Percentiles rank a stretch among this genome's conserved stretches.
phyloP scores from a whole-genome alignment of 1,284 basidiomycete genomes.

The Cutaneotrichosporon curvatum region DNA sequence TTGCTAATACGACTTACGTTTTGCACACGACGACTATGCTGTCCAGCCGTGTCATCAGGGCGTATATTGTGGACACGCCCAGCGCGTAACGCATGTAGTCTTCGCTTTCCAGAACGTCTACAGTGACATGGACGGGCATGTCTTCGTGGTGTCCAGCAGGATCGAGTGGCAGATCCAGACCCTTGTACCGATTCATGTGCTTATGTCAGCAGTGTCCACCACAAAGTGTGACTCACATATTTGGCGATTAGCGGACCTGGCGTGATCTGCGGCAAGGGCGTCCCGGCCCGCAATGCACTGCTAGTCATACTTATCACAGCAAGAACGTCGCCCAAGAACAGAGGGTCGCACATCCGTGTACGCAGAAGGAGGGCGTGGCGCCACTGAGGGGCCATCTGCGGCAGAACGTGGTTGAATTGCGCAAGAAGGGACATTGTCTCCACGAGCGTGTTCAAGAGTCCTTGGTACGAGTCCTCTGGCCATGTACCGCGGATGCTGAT shows the following conservation, averaged over 20 bases:
- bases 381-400: conserved; percentile 51
- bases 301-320: conserved; percentile 60
- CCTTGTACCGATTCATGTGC: conserved; percentile 34
- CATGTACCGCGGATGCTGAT: conserved; percentile 42
- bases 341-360: conserved; percentile 67
- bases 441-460: conserved; percentile 35
- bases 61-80: conserved; percentile 41
- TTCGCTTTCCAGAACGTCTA: conserved; percentile 40
- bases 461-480: conserved; percentile 43
- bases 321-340: conserved; percentile 75
- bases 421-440: conserved; percentile 40
- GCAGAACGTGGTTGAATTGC: conserved; percentile 44
- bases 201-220: conserved; percentile 2
- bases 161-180: conserved; percentile 33
- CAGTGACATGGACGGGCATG: conserved; percentile 38
- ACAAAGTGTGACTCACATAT: conserved; percentile 49
- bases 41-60: conserved; percentile 39
- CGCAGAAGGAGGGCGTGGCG: conserved; percentile 65
- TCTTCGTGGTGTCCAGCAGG: conserved; percentile 31
- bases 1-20: conserved; percentile 26
- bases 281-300: conserved; percentile 62
- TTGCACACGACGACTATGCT: conserved; percentile 40
- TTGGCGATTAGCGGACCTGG: conserved; percentile 72
- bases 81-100: conserved; percentile 44
- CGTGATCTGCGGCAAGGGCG: conserved; percentile 75